Evolutionary conservation across 176 grass and related monocot species (phyloP), one percentile per base, ranked within the genome.

Genomic region (Elymus sibiricus): DNA sequence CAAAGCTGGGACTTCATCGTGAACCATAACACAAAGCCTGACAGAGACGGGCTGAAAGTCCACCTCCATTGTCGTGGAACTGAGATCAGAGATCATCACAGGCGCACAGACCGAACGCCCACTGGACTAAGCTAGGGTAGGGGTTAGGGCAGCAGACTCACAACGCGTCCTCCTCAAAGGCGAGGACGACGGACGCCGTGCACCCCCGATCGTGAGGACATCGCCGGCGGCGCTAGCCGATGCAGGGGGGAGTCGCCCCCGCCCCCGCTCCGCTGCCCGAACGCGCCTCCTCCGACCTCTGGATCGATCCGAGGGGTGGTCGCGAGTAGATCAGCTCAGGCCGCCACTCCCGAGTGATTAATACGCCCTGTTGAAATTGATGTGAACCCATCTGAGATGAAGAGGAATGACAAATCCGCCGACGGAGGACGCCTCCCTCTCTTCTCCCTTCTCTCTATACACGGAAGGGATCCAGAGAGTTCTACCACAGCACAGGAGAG

Each of bases 91-190:
- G n/a, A 29, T 26, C 83, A 72, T 40, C 79, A 42, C 34, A 72
- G 15, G 64, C 71, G 4, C 34, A 37, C 47, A 38, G n/a, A 26
- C 11, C 12, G 32, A 40, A 44, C 78, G 34, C 56, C 44, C 49
- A 70, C 32, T 46, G 70, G 81, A 56, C 65, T 19, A 22, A 59
- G 4, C 34, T 35, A 35, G 34, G 34, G 34, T 32, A 32, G 59
- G 71, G 29, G n/a, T 66, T 28, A 32, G 81, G 22, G 59, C 2
- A 80, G 46, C 61, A 39, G 15, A 70, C 91, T 91, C 80, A 98
- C 95, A 95, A 74, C 51, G 85, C 87, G 80, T 90, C 90, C 53
- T 92, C 95, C 56, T 95, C 95, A 49, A 93, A 65, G 65, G 66
- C 39, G 62, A 74, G 84, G 26, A 71, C 11, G 69, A 14, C 43